A percentile compares a stretch with the other conserved stretches of the same genome.
phyloP scores from a whole-genome alignment of 306 rosid genomes.

The Cucurbita argyrosperma region DNA sequence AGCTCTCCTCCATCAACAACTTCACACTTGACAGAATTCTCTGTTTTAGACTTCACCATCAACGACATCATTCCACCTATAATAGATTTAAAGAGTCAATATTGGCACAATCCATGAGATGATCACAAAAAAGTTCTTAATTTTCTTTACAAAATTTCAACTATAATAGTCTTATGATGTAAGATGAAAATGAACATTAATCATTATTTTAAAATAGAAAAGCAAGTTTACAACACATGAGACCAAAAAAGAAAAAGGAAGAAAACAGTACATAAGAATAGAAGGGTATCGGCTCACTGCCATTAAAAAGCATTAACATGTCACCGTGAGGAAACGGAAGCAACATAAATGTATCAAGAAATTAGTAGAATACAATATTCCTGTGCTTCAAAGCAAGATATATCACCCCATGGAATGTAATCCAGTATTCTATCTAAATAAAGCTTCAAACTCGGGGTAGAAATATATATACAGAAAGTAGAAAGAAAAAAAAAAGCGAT shows the following conservation, averaged over 20 bases:
- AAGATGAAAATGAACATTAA: background rate
- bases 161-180: background rate
- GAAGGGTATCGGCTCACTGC: background rate
- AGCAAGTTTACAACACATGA: background rate
- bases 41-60: conserved; percentile 62
- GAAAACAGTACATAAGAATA: background rate
- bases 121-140: background rate
- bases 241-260: background rate
- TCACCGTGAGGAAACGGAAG: background rate
- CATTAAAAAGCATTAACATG: background rate
- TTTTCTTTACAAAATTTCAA: background rate
- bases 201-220: background rate
- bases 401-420: background rate
- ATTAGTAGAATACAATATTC: background rate
- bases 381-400: background rate
- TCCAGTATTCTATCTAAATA: background rate
- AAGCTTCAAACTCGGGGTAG: background rate
- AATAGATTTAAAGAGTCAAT: conserved; percentile 18
- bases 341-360: background rate
- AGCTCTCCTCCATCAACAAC: conserved; percentile 99
- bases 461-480: background rate
- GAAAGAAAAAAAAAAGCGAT: background rate
- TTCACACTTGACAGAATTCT: conserved; percentile 82
- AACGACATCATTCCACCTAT: conserved; percentile 98
- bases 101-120: background rate